Percentiles rank a stretch among this genome's conserved stretches.
Conservation (phyloP, 257 asterid species). For the Rauvolfia tetraphylla region DNA sequence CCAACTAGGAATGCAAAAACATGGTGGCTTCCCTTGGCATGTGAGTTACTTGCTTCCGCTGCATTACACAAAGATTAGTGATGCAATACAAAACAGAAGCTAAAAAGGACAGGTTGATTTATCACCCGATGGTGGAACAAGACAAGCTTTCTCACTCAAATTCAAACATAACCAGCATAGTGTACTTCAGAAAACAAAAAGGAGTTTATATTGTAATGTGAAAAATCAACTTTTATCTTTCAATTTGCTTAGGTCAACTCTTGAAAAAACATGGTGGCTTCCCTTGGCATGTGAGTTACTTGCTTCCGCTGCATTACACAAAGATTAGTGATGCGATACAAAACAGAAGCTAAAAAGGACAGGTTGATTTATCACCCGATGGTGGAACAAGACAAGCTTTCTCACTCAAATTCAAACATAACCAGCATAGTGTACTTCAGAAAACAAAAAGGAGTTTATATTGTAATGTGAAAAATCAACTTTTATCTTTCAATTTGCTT, state of each 20-base stretch:
- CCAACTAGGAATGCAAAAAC: slow-evolving; percentile 31
- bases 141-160: background rate
- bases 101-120: background rate
- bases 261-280: slow-evolving; percentile 25
- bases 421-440: background rate
- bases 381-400: background rate
- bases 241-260: background rate
- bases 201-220: too few relatives aligned
- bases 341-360: background rate
- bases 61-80: slow-evolving; percentile 1
- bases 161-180: background rate
- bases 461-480: too few relatives aligned
- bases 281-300: slow-evolving; percentile 18
- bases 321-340: background rate
- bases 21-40: slow-evolving; percentile 24
- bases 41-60: slow-evolving; percentile 14
- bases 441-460: too few relatives aligned
- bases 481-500: too few relatives aligned
- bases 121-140: background rate
- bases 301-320: slow-evolving; percentile 16
- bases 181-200: background rate
- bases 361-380: background rate
- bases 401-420: background rate
- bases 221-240: too few relatives aligned
- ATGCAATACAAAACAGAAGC: background rate